Evolutionary conservation across 352 stramenopile genomes (phyloP).

Genomic region (Phytophthora colocasiae): DNA sequence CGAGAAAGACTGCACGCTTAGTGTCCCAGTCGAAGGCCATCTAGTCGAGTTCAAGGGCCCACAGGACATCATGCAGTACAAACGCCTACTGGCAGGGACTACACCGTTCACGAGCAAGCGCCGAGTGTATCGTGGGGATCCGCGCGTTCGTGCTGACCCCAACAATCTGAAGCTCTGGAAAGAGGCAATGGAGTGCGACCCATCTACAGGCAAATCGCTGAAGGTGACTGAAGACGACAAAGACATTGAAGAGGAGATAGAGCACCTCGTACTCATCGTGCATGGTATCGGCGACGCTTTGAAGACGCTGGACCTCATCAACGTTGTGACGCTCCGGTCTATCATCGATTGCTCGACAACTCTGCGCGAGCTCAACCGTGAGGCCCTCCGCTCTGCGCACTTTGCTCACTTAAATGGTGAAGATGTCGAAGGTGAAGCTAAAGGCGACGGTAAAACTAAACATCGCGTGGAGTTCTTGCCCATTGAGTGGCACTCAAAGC

Average conservation of each 20-base stretch:
- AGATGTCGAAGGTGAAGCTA: constrained; percentile 23
- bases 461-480: constrained; percentile 79
- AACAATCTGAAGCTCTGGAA: constrained; percentile 68
- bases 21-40: constrained; percentile 76
- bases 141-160: constrained; percentile 67
- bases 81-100: constrained; percentile 72
- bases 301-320: constrained; percentile 88
- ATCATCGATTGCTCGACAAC: constrained; percentile 86
- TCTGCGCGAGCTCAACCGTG: constrained; percentile 67
- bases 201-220: constrained; percentile 32
- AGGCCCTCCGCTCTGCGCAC: constrained; percentile 70
- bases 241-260: constrained; percentile 81
- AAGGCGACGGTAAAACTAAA: constrained; percentile 17
- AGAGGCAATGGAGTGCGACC: constrained; percentile 53
- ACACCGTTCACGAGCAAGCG: constrained; percentile 86
- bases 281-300: constrained; percentile 91
- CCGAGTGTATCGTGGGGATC: constrained; percentile 79
- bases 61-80: constrained; percentile 87
- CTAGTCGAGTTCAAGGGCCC: constrained; percentile 85
- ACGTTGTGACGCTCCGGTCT: constrained; percentile 80
- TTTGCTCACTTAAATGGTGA: constrained; percentile 58
- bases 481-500: constrained; percentile 90
- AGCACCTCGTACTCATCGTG: constrained; percentile 90
- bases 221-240: constrained; percentile 59
- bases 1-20: constrained; percentile 66